Evolutionary conservation across 139 green algal genomes (phyloP).

Genomic region (Edaphochlamys debaryana): DNA sequence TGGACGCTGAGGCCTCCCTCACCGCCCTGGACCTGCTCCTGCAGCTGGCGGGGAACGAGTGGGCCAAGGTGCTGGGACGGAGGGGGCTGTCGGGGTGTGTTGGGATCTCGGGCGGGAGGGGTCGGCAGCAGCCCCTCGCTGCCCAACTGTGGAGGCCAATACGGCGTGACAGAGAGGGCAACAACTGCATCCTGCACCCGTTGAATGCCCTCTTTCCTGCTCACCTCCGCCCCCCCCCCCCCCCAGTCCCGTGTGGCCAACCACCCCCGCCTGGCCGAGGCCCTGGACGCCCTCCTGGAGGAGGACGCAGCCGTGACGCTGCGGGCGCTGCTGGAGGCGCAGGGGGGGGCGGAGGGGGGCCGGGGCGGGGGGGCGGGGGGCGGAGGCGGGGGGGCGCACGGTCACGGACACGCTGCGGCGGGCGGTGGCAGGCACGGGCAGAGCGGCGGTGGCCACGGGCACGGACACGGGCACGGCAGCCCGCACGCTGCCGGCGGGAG

Average conservation of each 20-base stretch:
- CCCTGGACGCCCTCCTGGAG: constrained; percentile 28
- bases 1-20: constrained; percentile 26
- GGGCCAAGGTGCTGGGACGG: not conserved
- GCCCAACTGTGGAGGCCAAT: too few relatives aligned
- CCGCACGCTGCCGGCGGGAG: not conserved
- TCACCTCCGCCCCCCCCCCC: too few relatives aligned
- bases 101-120: too few relatives aligned
- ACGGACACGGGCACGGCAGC: not conserved
- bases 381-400: not conserved
- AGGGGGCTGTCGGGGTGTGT: not conserved
- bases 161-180: too few relatives aligned
- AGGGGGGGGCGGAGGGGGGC: not conserved
- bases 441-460: not conserved
- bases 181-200: too few relatives aligned
- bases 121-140: too few relatives aligned
- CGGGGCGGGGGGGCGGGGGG: not conserved
- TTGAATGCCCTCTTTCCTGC: too few relatives aligned
- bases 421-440: too few relatives aligned
- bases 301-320: constrained; percentile 36
- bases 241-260: constrained; percentile 29
- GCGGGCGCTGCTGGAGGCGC: constrained; percentile 25
- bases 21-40: constrained; percentile 15
- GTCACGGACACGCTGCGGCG: not conserved
- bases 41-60: constrained; percentile 26
- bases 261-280: constrained; percentile 31